phyloP scores from a whole-genome alignment of 2,329 filamentous ascomycete genomes.

The Fusarium sp. region DNA sequence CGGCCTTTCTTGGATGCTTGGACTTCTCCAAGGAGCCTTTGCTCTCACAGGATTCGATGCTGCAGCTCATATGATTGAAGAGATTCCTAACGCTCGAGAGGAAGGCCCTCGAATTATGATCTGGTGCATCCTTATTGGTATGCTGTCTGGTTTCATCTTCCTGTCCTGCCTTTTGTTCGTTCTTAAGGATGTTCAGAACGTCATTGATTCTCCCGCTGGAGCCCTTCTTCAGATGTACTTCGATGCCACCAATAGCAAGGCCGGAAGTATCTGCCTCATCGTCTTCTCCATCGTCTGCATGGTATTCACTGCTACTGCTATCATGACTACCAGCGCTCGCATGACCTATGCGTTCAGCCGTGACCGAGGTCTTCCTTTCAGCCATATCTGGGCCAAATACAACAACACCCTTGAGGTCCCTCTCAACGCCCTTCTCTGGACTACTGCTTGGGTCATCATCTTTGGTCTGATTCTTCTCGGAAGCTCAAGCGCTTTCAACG shows the following conservation, averaged over 20 bases:
- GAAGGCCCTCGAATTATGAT: constrained; percentile 77
- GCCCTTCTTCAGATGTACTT: constrained; percentile 74
- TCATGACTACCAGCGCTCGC: constrained; percentile 74
- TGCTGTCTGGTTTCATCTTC: constrained; percentile 71
- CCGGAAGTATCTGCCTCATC: constrained; percentile 72
- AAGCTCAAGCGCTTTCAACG: constrained; percentile 75
- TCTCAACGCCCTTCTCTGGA: constrained; percentile 74
- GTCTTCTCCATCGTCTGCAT: constrained; percentile 76
- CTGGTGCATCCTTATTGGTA: constrained; percentile 72
- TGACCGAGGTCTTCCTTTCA: constrained; percentile 76
- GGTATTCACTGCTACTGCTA: constrained; percentile 71
- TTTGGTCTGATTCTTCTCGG: constrained; percentile 80
- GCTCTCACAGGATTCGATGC: constrained; percentile 63
- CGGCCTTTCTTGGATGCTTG: constrained; percentile 70
- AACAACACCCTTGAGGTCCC: constrained; percentile 73
- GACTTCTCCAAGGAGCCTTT: constrained; percentile 65
- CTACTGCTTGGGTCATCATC: constrained; percentile 70
- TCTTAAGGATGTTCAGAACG: constrained; percentile 66
- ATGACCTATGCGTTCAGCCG: constrained; percentile 76
- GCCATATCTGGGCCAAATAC: constrained; percentile 70
- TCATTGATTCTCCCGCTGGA: constrained; percentile 67
- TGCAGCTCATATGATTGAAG: constrained; percentile 60
- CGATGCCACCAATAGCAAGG: constrained; percentile 71
- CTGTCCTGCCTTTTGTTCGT: constrained; percentile 74
- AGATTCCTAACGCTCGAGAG: constrained; percentile 68